A percentile compares a stretch with the other conserved stretches of the same genome.
Conservation (phyloP, 169 alveolate genomes). For the Amoebophrya sp. region DNA sequence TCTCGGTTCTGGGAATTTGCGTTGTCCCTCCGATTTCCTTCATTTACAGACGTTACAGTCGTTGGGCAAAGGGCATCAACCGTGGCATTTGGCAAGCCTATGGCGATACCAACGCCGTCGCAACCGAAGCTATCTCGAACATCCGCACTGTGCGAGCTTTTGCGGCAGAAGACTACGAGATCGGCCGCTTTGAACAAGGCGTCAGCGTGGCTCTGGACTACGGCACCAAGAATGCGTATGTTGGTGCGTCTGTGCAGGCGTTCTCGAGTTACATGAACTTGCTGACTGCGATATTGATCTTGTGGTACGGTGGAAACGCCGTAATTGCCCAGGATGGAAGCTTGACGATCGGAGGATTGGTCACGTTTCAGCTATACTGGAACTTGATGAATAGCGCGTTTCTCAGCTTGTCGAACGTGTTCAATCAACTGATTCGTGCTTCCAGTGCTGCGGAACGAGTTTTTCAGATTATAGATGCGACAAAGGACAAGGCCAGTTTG, state of each 20-base stretch:
- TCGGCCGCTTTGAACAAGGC: conserved; percentile 21
- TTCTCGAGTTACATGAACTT: conserved; percentile 42
- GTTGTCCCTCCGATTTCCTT: conserved; percentile 48
- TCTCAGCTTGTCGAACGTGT: conserved; percentile 38
- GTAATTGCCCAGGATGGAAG: neutral
- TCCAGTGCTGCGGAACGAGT: conserved; percentile 51
- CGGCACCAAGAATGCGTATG: conserved; percentile 45
- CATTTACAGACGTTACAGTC: conserved; percentile 40
- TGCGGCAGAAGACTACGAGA: conserved; percentile 44
- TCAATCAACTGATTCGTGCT: conserved; percentile 49
- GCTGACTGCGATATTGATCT: conserved; percentile 47
- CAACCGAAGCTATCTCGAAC: conserved; percentile 49
- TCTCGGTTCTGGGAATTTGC: conserved; percentile 43
- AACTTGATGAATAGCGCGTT: conserved; percentile 53
- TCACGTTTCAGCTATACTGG: conserved; percentile 52
- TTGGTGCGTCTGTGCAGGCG: conserved; percentile 49
- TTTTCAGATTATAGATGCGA: conserved; percentile 42
- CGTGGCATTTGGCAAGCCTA: conserved; percentile 43
- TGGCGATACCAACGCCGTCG: conserved; percentile 45
- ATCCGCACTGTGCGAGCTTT: conserved; percentile 53
- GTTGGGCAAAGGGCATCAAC: conserved; percentile 35
- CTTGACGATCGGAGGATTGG: conserved; percentile 28
- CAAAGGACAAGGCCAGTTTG: neutral
- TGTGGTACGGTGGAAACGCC: conserved; percentile 50
- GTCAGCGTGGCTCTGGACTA: conserved; percentile 44